Percentiles rank a stretch among this genome's conserved stretches.
Evolutionary conservation across 768 basidiomycete genomes (phyloP).

Genomic region (Pisolithus marmoratus): DNA sequence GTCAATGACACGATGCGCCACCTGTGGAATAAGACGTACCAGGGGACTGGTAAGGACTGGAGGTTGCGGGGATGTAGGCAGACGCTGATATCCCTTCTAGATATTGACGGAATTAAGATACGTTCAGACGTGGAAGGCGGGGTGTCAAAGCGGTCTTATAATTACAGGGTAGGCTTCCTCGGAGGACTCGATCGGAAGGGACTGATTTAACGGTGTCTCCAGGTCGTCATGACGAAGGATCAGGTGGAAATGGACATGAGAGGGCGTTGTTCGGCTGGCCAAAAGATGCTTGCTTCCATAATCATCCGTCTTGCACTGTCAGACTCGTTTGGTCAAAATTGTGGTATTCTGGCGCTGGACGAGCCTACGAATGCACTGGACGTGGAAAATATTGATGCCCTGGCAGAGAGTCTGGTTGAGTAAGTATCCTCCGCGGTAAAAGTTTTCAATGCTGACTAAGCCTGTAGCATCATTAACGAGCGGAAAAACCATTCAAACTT

Average conservation of each 20-base stretch:
- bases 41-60: slow-evolving; percentile 75
- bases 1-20: slow-evolving; percentile 98
- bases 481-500: slow-evolving; percentile 86
- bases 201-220: slow-evolving; percentile 7
- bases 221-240: slow-evolving; percentile 99
- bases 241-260: slow-evolving; percentile 99
- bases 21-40: slow-evolving; percentile 98
- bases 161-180: slow-evolving; percentile 71
- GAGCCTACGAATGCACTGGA: slow-evolving; percentile 98
- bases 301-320: slow-evolving; percentile 96
- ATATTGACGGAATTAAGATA: slow-evolving; percentile 97
- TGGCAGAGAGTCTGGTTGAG: slow-evolving; percentile 90
- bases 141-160: slow-evolving; percentile 89
- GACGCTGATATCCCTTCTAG: slow-evolving; percentile 37
- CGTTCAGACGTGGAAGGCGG: slow-evolving; percentile 90
- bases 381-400: slow-evolving; percentile 90
- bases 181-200: background rate
- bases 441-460: background rate
- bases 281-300: slow-evolving; percentile 98
- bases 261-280: slow-evolving; percentile 95
- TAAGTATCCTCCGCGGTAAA: slow-evolving; percentile 36
- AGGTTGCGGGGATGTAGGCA: background rate
- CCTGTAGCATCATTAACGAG: slow-evolving; percentile 83
- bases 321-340: slow-evolving; percentile 96
- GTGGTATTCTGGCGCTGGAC: slow-evolving; percentile 94